Evolutionary conservation across 805 yeast species (phyloP).

Genomic region (Candida gorgasii): DNA sequence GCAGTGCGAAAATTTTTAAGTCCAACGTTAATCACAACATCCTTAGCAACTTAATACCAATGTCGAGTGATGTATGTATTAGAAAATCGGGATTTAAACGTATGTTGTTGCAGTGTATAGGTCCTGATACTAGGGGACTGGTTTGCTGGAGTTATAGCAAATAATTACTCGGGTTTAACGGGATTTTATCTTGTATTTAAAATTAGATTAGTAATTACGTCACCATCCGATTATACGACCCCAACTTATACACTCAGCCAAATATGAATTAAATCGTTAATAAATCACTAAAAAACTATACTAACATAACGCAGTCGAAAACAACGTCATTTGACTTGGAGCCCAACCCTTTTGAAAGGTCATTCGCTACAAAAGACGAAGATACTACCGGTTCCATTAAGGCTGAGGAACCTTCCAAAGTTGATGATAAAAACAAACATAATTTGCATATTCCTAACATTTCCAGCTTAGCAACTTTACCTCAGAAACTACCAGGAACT

Average conservation of each 20-base stretch:
- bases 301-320: slow-evolving; percentile 21
- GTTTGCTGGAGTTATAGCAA: background rate
- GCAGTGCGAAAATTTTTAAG: slow-evolving; percentile 11
- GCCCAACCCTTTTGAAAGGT: slow-evolving; percentile 93
- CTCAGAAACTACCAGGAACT: slow-evolving; percentile 32
- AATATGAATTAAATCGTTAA: background rate
- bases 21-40: background rate
- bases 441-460: slow-evolving; percentile 37
- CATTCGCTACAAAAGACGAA: slow-evolving; percentile 70
- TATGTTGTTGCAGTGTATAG: background rate
- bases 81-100: background rate
- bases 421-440: slow-evolving; percentile 32
- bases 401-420: slow-evolving; percentile 7
- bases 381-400: background rate
- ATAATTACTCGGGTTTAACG: background rate
- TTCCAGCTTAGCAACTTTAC: slow-evolving; percentile 23
- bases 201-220: slow-evolving; percentile 9
- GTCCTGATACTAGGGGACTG: background rate
- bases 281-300: slow-evolving; percentile 22
- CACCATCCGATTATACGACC: slow-evolving; percentile 4
- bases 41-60: slow-evolving; percentile 4
- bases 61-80: slow-evolving; percentile 21
- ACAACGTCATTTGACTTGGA: slow-evolving; percentile 68
- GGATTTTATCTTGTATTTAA: background rate
- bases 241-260: background rate